Base-by-base conservation (phyloP, 1,139 yeast genomes). In the Ashbya aceris region DNA sequence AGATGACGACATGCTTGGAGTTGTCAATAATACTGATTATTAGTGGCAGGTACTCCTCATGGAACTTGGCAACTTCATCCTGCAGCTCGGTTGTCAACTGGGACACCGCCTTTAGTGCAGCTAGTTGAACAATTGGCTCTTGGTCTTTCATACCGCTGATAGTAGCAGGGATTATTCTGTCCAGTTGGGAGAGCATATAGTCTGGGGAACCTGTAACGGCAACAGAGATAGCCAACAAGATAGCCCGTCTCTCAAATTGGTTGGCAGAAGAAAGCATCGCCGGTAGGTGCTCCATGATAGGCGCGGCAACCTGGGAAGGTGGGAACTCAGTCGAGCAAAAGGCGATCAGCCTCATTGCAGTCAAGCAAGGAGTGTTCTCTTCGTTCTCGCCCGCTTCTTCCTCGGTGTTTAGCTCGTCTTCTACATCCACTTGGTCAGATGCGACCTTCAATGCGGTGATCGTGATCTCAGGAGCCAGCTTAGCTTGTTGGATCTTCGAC, bases 191-290 rank as follows among this genome's bases (percentile, higher is more conserved):
- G 40, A 89, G 76, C 55, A 84, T 75, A 65, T 73, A 89, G 61
- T 91, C 98, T 49, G 97, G 97, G 36, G 97, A 91, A 60, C 98
- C 98, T 50, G 83, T 77, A 40, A 85, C 83, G 41, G 93, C 79
- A 45, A 80, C 86, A 53, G 94, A 89, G 49, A 91, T 70, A 34
- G 94, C 76, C 56, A 85, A 70, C 47, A 87, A 73, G 45, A 83
- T 93, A 49, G 95, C 96, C 67, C 96, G 81, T 69, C 95, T 80
- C 66, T 83, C 87, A 51, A 77, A 82, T 47, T 75, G 74, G 60
- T 83, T 77, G 20, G 77, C 51, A 13, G 95, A 81, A 40, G 69
- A 63, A 51, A 84, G 70, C 71, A 83, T 70, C 40, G 73, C 59
- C 40, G 81, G 79, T 52, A 86, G 67, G 50, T 75, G 74, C 49